Evolutionary conservation across 352 stramenopile species (phyloP).

Genomic region (Peronospora belbahrii): DNA sequence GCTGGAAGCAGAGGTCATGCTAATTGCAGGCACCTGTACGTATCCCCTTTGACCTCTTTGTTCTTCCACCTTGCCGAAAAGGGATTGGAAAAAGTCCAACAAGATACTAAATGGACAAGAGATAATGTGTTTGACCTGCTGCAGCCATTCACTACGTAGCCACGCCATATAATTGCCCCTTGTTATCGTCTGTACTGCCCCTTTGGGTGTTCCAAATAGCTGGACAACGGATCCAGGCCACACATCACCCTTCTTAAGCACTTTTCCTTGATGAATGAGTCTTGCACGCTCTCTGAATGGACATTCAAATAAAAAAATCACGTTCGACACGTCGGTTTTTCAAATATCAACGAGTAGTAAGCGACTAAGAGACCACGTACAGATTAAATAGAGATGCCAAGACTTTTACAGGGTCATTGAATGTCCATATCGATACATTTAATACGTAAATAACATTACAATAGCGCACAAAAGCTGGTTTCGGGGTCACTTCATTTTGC

Average conservation of each 20-base stretch:
- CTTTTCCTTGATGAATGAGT: constrained; percentile 70
- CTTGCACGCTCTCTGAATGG: constrained; percentile 50
- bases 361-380: constrained; percentile 25
- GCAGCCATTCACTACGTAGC: constrained; percentile 32
- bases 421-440: constrained; percentile 72
- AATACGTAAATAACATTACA: constrained; percentile 75
- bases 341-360: not conserved
- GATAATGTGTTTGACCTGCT: constrained; percentile 40
- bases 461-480: constrained; percentile 63
- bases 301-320: not conserved
- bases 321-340: not conserved
- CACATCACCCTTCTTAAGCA: constrained; percentile 76
- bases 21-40: constrained; percentile 25
- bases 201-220: constrained; percentile 68
- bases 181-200: constrained; percentile 11
- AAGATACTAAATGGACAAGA: constrained; percentile 60
- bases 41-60: constrained; percentile 39
- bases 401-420: constrained; percentile 55
- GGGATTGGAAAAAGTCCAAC: constrained; percentile 60
- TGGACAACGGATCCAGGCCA: constrained; percentile 77
- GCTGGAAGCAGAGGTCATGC: constrained; percentile 9
- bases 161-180: constrained; percentile 17
- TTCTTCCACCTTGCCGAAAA: constrained; percentile 38
- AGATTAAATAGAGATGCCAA: constrained; percentile 66
- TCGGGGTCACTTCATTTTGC: constrained; percentile 1